These are phyloP conservation scores for grape (Vitis vinifera) DNA, from an alignment of 164 flowering plant genomes.

Conservation along the genomic window ASM3070453v1 NC_081805.1:5569501-5570000, in stretches of 20 bases:
- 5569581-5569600: conserved; percentile 61
- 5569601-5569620: conserved; percentile 4
- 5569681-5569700: conserved; percentile 1
- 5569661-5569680: not conserved
- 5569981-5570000: not conserved
- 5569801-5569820: not conserved
- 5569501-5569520: conserved; percentile 94
- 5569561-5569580: conserved; percentile 93
- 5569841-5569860: conserved; percentile 36
- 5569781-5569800: not conserved
- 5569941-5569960: conserved; percentile 98
- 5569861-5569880: conserved; percentile 97
- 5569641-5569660: not conserved
- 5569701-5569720: conserved; percentile 84
- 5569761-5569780: not conserved
- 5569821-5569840: not conserved
- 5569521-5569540: conserved; percentile 99
- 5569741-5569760: conserved; percentile 71
- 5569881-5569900: conserved; percentile 89
- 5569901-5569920: conserved; percentile 97
- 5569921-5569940: conserved; percentile 98
- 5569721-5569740: conserved; percentile 90
- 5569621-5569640: not conserved
- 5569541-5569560: conserved; percentile 99
- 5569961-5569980: conserved; percentile 9